phyloP scores from a whole-genome alignment of 371 early-diverging fungal genomes.

The Actinomortierella ambigua region DNA sequence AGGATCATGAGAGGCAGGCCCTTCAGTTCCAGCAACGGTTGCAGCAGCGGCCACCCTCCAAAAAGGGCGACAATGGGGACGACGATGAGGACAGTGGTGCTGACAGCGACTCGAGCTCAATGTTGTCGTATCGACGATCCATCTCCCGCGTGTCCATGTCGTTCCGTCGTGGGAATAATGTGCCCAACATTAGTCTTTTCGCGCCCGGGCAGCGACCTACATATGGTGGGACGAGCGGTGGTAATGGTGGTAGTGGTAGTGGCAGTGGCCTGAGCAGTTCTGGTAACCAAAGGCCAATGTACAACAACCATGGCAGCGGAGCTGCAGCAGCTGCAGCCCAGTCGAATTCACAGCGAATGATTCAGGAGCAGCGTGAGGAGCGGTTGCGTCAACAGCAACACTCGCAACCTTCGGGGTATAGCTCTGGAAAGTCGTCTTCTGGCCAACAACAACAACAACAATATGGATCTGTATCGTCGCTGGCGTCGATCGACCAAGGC shows the following conservation, averaged over 20 bases:
- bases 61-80: slow-evolving; percentile 24
- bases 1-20: slow-evolving; percentile 45
- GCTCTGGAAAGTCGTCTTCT: no score
- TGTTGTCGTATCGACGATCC: slow-evolving; percentile 34
- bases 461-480: slow-evolving; percentile 2
- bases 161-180: slow-evolving; percentile 21
- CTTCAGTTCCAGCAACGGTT: slow-evolving; percentile 41
- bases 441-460: slow-evolving; percentile 11
- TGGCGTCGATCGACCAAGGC: slow-evolving; percentile 21
- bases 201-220: slow-evolving; percentile 29
- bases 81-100: slow-evolving; percentile 40
- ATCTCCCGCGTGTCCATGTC: slow-evolving; percentile 38
- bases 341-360: slow-evolving; percentile 39
- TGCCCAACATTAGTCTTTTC: slow-evolving; percentile 42
- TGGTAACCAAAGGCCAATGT: slow-evolving; percentile 12
- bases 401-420: no score
- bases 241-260: no score
- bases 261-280: no score
- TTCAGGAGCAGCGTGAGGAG: slow-evolving; percentile 44
- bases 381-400: slow-evolving; percentile 32
- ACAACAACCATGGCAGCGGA: slow-evolving; percentile 7
- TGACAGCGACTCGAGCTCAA: slow-evolving; percentile 36
- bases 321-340: slow-evolving; percentile 3
- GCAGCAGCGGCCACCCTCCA: slow-evolving; percentile 42
- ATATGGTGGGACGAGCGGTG: slow-evolving; percentile 4